These are phyloP conservation scores for Starmerella kuoi DNA, from an alignment of 805 yeast genomes.

Conservation along the genomic window DNA sequence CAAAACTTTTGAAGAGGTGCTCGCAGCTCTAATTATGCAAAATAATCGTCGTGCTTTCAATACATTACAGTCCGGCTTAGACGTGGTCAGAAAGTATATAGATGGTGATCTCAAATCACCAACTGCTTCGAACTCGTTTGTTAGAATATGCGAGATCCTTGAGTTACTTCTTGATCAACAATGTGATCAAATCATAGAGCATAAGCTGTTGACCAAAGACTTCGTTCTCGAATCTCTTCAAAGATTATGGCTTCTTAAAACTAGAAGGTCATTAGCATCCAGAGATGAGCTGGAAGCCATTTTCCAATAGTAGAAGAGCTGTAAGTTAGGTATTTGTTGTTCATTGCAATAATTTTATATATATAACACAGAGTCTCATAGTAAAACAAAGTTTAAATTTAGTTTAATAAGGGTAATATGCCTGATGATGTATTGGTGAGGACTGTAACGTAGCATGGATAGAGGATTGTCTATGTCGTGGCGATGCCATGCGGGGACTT, in stretches of 20 bases:
- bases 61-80: neutral
- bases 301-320: neutral
- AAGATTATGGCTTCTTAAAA: slow-evolving; percentile 2
- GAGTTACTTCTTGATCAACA: neutral
- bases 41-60: neutral
- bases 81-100: neutral
- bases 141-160: slow-evolving; percentile 1
- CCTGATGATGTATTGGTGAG: slow-evolving; percentile 10
- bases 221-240: slow-evolving; percentile 5
- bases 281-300: slow-evolving; percentile 1
- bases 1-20: neutral
- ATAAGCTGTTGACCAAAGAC: neutral
- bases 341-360: neutral
- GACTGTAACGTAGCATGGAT: slow-evolving; percentile 10
- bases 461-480: slow-evolving; percentile 7
- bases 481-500: slow-evolving; percentile 2
- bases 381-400: neutral
- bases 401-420: slow-evolving; percentile 5
- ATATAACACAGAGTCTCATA: neutral
- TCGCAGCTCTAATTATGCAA: neutral
- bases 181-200: slow-evolving; percentile 8
- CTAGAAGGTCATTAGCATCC: neutral
- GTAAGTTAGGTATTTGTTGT: neutral
- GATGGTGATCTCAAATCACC: neutral
- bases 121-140: neutral